These are phyloP conservation scores for Venustampulla echinocandica DNA, from an alignment of 495 filamentous ascomycete genomes.

Conservation along the genomic window DNA sequence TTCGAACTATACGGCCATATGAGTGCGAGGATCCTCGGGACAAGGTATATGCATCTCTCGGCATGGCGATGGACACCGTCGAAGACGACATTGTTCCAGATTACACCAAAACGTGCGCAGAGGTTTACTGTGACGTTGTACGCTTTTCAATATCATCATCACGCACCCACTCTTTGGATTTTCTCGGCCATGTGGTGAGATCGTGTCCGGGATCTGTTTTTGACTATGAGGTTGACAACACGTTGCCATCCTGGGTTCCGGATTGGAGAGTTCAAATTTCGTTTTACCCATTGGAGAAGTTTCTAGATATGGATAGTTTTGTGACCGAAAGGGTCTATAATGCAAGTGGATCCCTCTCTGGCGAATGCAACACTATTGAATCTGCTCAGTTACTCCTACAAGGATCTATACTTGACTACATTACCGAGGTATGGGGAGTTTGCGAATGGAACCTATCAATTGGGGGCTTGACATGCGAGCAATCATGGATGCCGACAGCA, in stretches of 20 bases:
- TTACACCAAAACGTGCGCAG: conserved; percentile 18
- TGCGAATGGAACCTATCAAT: background rate
- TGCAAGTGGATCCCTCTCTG: background rate
- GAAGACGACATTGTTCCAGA: conserved; percentile 18
- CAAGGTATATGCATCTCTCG: conserved; percentile 23
- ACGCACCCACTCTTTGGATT: background rate
- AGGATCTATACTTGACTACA: background rate
- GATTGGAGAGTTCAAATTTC: background rate
- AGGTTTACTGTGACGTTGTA: conserved; percentile 17
- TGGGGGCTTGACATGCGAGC: background rate
- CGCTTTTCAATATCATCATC: conserved; percentile 4
- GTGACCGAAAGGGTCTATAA: background rate
- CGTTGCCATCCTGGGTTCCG: conserved; percentile 1
- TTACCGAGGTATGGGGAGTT: background rate
- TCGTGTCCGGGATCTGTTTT: background rate
- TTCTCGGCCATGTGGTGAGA: background rate
- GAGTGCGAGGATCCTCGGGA: conserved; percentile 20
- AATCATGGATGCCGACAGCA: background rate
- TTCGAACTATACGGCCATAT: conserved; percentile 13
- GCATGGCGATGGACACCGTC: conserved; percentile 20
- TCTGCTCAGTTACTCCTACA: background rate
- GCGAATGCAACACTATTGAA: background rate
- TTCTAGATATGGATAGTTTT: background rate
- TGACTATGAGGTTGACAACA: background rate
- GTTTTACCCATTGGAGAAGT: background rate